Base-by-base conservation (phyloP, 1,284 basidiomycete species). In the Sphagnurus paluster region DNA sequence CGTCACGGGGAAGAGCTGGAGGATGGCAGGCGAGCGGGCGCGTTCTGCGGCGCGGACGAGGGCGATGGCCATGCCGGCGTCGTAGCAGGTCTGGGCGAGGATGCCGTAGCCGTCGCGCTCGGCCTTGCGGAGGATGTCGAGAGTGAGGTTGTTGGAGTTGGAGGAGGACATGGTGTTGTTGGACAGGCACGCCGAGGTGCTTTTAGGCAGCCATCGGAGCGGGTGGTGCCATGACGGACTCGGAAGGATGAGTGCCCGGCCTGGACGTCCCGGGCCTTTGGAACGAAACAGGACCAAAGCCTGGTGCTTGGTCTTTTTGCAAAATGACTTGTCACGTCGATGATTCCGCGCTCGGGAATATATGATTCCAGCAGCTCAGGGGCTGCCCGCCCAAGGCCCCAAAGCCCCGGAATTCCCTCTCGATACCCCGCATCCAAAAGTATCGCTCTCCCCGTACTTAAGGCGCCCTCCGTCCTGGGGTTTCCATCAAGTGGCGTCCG, bases 11-110 rank as follows among this genome's bases (percentile, higher is more conserved):
- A 77, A 75, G 37, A 76, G 56, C 52, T 71, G 67, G 39, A 76
- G 59, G 39, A 77, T 74, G 0, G 71, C 73, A 7, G 74, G 74
- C 48, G 71, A 75, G 28, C 60, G 64, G 32, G 64, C 63, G 25
- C 71, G 65, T 54, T 77, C 74, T 2, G 74, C 74, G 3, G 74
- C 71, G 20, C 71, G 70, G 5, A 76, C 71, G 17, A 77, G 67
- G 0, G 64, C 72, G 28, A 75, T 66, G 4, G 68, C 74, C 47
- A 67, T 73, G 39, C 74, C 67, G 0, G 71, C 66, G 53, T 76
- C 74, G 53, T 76, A 75, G 53, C 72, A 75, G n/a, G 63, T 62
- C 52, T 75, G 73, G 1, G 73, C 65, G 28, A 76, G 60, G 14
- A 77, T 63, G 10, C 74, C 74, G 53, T 75, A 76, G 10, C 68